Conservation (phyloP, 2,329 filamentous ascomycete genomes). For the Fusarium humuli region DNA sequence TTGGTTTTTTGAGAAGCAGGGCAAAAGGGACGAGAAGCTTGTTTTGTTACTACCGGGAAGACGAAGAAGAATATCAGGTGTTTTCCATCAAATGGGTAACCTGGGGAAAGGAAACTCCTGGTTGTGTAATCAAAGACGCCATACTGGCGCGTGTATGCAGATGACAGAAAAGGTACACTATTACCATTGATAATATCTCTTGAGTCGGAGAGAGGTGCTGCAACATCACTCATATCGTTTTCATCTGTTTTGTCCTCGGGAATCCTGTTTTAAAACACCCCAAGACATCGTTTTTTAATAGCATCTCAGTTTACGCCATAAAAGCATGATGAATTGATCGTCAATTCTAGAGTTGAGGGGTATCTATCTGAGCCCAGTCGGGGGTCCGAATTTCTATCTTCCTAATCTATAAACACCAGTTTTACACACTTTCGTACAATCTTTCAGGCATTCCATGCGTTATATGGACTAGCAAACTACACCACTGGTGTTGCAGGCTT, state of each 20-base stretch:
- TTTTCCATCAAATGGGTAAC: slow-evolving; percentile 17
- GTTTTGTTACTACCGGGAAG: slow-evolving; percentile 25
- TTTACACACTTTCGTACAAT: slow-evolving; percentile 16
- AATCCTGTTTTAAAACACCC: neutral
- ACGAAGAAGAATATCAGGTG: slow-evolving; percentile 12
- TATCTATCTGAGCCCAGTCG: slow-evolving; percentile 38
- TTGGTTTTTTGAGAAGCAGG: slow-evolving; percentile 33
- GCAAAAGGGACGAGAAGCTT: slow-evolving; percentile 29
- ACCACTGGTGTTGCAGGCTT: slow-evolving; percentile 5
- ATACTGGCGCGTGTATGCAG: slow-evolving; percentile 37
- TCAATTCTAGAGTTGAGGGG: slow-evolving; percentile 44
- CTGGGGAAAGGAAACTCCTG: slow-evolving; percentile 24
- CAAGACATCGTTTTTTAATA: neutral
- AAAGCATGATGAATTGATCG: slow-evolving; percentile 13
- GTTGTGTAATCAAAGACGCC: slow-evolving; percentile 39
- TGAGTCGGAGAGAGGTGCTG: neutral
- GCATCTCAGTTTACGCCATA: neutral
- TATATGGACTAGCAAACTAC: neutral
- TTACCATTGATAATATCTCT: slow-evolving; percentile 19
- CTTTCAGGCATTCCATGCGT: neutral
- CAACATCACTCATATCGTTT: neutral
- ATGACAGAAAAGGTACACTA: slow-evolving; percentile 28
- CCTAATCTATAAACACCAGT: slow-evolving; percentile 14
- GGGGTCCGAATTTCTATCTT: neutral
- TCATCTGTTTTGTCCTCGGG: neutral